A percentile compares a stretch with the other conserved stretches of the same genome.
Conservation (phyloP, 768 basidiomycete species). For the Termitomyces sp. region DNA sequence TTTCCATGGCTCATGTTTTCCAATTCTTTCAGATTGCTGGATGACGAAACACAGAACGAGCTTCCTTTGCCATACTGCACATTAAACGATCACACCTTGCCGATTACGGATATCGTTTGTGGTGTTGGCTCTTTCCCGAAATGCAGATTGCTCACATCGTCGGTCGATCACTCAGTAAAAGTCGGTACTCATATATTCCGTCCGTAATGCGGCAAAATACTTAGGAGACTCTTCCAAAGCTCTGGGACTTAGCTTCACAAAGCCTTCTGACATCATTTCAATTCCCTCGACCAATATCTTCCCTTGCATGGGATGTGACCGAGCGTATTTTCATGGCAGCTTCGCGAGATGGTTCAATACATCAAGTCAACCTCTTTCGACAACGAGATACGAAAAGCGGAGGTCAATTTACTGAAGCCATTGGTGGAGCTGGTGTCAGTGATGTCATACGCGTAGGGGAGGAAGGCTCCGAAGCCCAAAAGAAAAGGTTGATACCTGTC, state of each 20-base stretch:
- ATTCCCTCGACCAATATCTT: conserved; percentile 72
- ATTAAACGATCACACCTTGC: conserved; percentile 88
- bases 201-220: background rate
- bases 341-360: conserved; percentile 66
- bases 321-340: conserved; percentile 90
- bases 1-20: background rate
- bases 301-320: conserved; percentile 71
- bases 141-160: conserved; percentile 74
- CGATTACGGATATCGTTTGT: conserved; percentile 75
- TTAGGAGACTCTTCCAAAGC: conserved; percentile 29
- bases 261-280: conserved; percentile 81
- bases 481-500: conserved; percentile 62
- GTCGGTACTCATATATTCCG: conserved; percentile 29
- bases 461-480: conserved; percentile 37
- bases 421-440: conserved; percentile 67
- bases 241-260: conserved; percentile 76
- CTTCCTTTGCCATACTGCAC: conserved; percentile 72
- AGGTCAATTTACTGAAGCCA: conserved; percentile 52
- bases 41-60: conserved; percentile 69
- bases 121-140: conserved; percentile 77
- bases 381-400: conserved; percentile 50
- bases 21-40: conserved; percentile 52
- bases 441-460: conserved; percentile 70
- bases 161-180: conserved; percentile 89
- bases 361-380: conserved; percentile 76